Percentiles rank a stretch among this genome's conserved stretches.
Evolutionary conservation across 1,284 basidiomycete genomes (phyloP).

Genomic region (Spongispora temasekensis): DNA sequence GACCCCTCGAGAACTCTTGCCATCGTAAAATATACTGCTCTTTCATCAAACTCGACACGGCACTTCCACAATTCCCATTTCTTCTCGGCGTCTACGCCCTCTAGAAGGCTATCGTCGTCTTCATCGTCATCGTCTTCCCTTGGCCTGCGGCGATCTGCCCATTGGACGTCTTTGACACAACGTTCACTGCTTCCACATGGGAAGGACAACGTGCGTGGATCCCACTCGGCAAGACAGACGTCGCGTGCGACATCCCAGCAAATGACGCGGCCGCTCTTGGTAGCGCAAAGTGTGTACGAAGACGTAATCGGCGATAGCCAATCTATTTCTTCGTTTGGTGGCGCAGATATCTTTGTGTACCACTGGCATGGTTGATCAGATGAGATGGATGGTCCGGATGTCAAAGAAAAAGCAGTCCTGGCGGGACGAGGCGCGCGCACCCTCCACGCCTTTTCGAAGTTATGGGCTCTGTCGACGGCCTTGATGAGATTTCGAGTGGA

Average conservation of each 20-base stretch:
- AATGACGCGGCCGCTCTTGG: constrained; percentile 71
- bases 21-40: constrained; percentile 74
- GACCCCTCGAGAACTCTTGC: constrained; percentile 56
- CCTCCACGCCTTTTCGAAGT: constrained; percentile 65
- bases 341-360: constrained; percentile 66
- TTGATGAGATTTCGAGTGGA: constrained; percentile 57
- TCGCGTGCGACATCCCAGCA: constrained; percentile 72
- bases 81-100: constrained; percentile 22
- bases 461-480: constrained; percentile 60
- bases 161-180: constrained; percentile 11
- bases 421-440: constrained; percentile 54
- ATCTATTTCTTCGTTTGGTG: constrained; percentile 66
- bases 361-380: constrained; percentile 36
- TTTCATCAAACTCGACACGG: constrained; percentile 68
- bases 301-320: constrained; percentile 76
- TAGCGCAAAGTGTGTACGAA: constrained; percentile 70
- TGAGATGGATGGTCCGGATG: constrained; percentile 18
- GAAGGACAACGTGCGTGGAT: constrained; percentile 40
- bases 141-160: constrained; percentile 7
- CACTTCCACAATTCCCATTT: constrained; percentile 78
- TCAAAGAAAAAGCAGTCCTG: constrained; percentile 29
- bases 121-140: constrained; percentile 14
- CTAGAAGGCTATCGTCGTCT: no score
- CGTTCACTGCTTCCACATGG: constrained; percentile 7
- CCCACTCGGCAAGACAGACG: constrained; percentile 63